Conservation (phyloP, 2,329 filamentous ascomycete species). For the Mariannaea sp. region DNA sequence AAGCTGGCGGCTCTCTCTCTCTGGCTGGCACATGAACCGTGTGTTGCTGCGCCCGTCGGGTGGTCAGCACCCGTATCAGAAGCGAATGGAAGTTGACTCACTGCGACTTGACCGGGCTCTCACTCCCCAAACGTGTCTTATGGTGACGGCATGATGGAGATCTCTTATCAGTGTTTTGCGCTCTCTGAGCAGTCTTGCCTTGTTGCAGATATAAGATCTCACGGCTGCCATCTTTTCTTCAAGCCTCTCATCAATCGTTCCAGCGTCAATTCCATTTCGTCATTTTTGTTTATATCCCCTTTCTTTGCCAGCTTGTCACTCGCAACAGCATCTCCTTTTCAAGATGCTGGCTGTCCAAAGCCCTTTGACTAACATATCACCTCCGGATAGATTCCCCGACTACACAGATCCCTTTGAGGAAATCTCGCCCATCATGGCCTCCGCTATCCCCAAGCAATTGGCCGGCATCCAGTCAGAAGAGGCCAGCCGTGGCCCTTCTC, state of each 20-base stretch:
- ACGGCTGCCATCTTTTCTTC: slow-evolving; percentile 17
- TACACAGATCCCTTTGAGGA: slow-evolving; percentile 49
- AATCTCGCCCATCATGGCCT: slow-evolving; percentile 39
- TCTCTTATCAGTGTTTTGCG: slow-evolving; percentile 14
- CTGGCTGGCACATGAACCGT: slow-evolving; percentile 11
- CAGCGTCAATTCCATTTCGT: slow-evolving; percentile 14
- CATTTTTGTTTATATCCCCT: slow-evolving; percentile 19
- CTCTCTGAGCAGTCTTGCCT: background rate
- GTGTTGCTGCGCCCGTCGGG: slow-evolving; percentile 21
- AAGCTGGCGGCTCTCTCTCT: slow-evolving; percentile 34
- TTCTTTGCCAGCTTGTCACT: slow-evolving; percentile 12
- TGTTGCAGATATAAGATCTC: slow-evolving; percentile 31
- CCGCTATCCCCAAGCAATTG: slow-evolving; percentile 48
- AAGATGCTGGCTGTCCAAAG: slow-evolving; percentile 46
- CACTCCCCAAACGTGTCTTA: slow-evolving; percentile 10
- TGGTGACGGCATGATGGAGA: slow-evolving; percentile 19
- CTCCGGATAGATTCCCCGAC: slow-evolving; percentile 51
- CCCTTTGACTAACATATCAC: slow-evolving; percentile 48
- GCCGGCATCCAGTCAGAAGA: slow-evolving; percentile 48
- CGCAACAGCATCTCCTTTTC: slow-evolving; percentile 23
- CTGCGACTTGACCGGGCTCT: slow-evolving; percentile 10
- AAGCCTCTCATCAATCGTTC: slow-evolving; percentile 13
- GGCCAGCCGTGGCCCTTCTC: slow-evolving; percentile 72
- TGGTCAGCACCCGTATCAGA: slow-evolving; percentile 22
- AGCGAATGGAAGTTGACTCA: slow-evolving; percentile 14